phyloP scores from a whole-genome alignment of 306 rosid genomes.

The Betula pendula region DNA sequence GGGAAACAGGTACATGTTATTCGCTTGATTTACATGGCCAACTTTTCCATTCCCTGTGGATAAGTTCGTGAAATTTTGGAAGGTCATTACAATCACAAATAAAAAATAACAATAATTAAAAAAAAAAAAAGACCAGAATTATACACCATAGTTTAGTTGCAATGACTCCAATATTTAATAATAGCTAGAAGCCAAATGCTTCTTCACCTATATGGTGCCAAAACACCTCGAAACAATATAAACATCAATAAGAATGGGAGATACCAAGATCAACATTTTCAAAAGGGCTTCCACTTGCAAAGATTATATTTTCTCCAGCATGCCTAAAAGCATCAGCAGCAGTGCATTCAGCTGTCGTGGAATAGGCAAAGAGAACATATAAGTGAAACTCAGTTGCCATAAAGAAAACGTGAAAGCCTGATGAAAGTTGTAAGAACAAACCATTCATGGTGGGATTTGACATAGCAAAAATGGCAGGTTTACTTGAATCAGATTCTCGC shows the following conservation, averaged over 20 bases:
- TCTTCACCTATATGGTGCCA: constrained; percentile 9
- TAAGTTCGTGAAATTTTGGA: constrained; percentile 8
- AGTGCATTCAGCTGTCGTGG: constrained; percentile 86
- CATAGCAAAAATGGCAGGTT: constrained; percentile 98
- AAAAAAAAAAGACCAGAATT: constrained; percentile 15
- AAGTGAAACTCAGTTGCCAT: constrained; percentile 23
- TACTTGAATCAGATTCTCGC: constrained; percentile 87
- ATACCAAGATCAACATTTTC: constrained; percentile 85
- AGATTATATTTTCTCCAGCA: constrained; percentile 89
- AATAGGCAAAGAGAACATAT: constrained; percentile 16
- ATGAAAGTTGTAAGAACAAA: constrained; percentile 52
- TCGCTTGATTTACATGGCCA: constrained; percentile 99
- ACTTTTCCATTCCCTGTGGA: constrained; percentile 78
- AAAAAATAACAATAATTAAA: no score
- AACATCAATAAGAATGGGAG: constrained; percentile 18
- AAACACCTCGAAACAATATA: constrained; percentile 27
- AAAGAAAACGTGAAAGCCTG: constrained; percentile 30
- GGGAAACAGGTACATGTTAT: constrained; percentile 97
- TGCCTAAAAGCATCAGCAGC: constrained; percentile 89
- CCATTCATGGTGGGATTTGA: constrained; percentile 98
- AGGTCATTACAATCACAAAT: constrained; percentile 21
- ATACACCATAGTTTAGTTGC: constrained; percentile 23
- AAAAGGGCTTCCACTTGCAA: constrained; percentile 98
- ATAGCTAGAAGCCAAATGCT: constrained; percentile 20
- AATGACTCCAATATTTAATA: constrained; percentile 10